These are phyloP conservation scores for Fagus crenata DNA, from an alignment of 306 rosid genomes.

Conservation along the genomic window DNA sequence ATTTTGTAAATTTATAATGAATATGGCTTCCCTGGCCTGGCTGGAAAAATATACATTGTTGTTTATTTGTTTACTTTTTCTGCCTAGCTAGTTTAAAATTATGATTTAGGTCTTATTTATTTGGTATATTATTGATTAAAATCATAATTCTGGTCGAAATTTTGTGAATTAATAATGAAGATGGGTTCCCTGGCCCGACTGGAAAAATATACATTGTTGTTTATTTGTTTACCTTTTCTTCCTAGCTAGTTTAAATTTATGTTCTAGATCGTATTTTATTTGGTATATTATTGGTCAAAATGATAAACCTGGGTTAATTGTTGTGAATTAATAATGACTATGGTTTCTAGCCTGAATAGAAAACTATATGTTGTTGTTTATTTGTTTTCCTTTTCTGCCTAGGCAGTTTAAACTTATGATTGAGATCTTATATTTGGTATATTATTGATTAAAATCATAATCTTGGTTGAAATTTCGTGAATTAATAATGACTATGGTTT, in stretches of 20 bases:
- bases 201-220: background rate
- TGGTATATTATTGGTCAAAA: background rate
- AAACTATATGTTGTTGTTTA: background rate
- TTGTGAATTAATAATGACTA: background rate
- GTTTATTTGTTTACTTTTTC: slow-evolving; percentile 5
- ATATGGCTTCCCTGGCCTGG: too few relatives aligned
- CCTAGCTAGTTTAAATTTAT: background rate
- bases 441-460: background rate
- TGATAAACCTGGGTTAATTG: background rate
- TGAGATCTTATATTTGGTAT: background rate
- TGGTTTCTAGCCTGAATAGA: background rate
- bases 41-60: background rate
- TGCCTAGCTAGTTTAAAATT: background rate
- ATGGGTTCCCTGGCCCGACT: background rate
- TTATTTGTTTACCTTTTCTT: slow-evolving; percentile 6
- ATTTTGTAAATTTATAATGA: too few relatives aligned
- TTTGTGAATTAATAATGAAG: background rate
- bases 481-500: background rate
- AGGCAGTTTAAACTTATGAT: background rate
- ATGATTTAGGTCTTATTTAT: slow-evolving; percentile 1
- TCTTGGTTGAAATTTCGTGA: background rate
- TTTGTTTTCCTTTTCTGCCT: background rate
- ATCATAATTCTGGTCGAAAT: background rate
- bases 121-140: background rate
- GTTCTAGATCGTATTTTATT: background rate